Base-by-base conservation (phyloP, 768 basidiomycete genomes). In the Agaricus subrufescens region DNA sequence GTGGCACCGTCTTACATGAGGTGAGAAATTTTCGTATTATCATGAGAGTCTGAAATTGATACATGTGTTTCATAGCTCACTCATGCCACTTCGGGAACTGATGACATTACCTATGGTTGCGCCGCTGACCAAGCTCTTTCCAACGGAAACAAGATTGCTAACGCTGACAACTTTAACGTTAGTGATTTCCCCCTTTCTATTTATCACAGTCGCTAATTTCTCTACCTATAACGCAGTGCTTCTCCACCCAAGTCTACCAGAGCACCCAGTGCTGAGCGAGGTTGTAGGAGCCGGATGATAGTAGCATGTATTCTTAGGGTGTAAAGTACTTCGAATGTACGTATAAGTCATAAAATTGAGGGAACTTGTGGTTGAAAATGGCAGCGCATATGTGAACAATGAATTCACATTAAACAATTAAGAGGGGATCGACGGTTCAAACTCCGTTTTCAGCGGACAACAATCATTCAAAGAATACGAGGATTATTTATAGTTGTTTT, bases 131-230 rank as follows among this genome's bases (percentile, higher is more conserved):
- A 76, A 65, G 66, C 61, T 11, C 71, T 72, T 54, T 67, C 73
- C 44, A 70, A 67, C 27, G 56, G 70, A 1, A 63, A 73, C 52
- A 59, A 69, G 23, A 46, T 69, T 19, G 48, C 42, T 50, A 78
- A 80, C 61, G 77, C 77, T 14, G 78, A 80, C 60, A 78, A 75
- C 69, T 78, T 67, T 69, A 78, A 80, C 62, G 75, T 77, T 59
- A 34, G 74, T 60, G 1, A 6, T 31, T 25, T 34, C 47, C 14
- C 7, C 31, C 25, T 15, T 52, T 29, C n/a, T 51, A 27, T 50
- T 1, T n/a, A 39, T 29, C 23, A 14, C 26, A 34, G 4, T 34
- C 3, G 48, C 19, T 50, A n/a, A 25, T 31, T 6, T 15, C 23
- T n/a, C 4, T 49, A 12, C 44, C 40, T 30, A 14, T 25, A 4